A percentile compares a stretch with the other conserved stretches of the same genome.
Conservation (phyloP, 441 rosid species). For the Corymbia calophylla region DNA sequence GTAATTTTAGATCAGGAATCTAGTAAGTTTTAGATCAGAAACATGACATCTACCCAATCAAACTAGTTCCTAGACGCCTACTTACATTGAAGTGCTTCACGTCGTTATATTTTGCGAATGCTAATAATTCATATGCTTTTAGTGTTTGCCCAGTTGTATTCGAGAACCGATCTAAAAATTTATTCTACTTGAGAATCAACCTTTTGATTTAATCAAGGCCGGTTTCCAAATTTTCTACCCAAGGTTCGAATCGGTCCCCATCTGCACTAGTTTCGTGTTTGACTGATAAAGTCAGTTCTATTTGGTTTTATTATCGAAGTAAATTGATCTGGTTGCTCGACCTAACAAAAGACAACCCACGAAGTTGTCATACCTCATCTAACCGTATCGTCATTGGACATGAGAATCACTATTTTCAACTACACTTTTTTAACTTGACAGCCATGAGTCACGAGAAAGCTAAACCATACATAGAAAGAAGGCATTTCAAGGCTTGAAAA, state of each 20-base stretch:
- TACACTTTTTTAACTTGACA: background rate
- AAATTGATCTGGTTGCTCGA: rapidly evolving
- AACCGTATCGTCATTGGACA: background rate
- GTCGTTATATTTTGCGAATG: background rate
- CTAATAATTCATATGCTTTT: rapidly evolving
- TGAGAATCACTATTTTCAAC: background rate
- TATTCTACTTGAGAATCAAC: rapidly evolving
- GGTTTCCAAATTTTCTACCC: background rate
- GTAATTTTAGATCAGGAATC: rapidly evolving
- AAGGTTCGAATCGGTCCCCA: rapidly evolving
- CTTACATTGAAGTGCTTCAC: background rate
- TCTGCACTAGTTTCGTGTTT: rapidly evolving
- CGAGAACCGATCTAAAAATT: rapidly evolving
- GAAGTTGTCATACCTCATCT: background rate
- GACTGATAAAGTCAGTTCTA: background rate
- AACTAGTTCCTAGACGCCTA: rapidly evolving
- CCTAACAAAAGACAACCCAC: background rate
- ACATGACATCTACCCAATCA: rapidly evolving
- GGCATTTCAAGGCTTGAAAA: background rate
- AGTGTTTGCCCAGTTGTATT: rapidly evolving
- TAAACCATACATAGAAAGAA: background rate
- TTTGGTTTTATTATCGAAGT: rapidly evolving
- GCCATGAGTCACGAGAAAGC: background rate
- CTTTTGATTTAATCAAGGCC: background rate
- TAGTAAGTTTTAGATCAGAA: rapidly evolving